Percentiles rank a stretch among this genome's conserved stretches.
Conservation (phyloP, 176 grass and related monocot genomes). For the Avena atlantica region DNA sequence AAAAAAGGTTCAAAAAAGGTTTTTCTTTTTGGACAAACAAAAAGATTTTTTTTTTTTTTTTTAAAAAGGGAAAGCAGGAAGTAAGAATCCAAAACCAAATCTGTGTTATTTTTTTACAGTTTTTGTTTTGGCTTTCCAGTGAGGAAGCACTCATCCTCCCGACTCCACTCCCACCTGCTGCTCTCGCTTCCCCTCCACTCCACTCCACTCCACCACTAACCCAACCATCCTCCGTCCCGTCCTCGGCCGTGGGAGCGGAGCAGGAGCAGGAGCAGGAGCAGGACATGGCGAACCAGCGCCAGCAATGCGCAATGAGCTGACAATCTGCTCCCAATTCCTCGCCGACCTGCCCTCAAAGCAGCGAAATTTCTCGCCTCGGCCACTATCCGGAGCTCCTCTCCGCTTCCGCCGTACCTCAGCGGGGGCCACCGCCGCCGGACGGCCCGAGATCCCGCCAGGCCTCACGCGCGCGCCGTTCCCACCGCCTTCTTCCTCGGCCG, state of each 20-base stretch:
- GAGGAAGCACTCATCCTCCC: not conserved
- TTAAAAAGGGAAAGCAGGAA: too few relatives aligned
- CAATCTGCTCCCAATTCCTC: not conserved
- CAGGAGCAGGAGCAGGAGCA: not conserved
- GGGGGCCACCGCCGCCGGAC: not conserved
- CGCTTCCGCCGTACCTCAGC: not conserved
- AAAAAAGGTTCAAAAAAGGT: too few relatives aligned
- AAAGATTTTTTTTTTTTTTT: too few relatives aligned
- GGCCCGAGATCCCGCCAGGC: not conserved
- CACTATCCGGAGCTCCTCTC: too few relatives aligned
- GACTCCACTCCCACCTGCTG: constrained; percentile 36
- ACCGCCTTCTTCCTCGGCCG: not conserved
- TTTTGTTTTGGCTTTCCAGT: not conserved
- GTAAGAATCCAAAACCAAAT: not conserved
- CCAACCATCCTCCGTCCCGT: not conserved
- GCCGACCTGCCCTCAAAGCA: too few relatives aligned
- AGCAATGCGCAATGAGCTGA: not conserved
- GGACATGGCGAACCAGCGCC: not conserved
- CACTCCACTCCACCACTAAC: constrained; percentile 27
- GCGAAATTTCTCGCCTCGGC: too few relatives aligned
- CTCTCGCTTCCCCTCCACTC: constrained; percentile 32
- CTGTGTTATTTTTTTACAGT: not conserved
- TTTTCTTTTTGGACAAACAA: too few relatives aligned
- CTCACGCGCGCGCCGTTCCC: not conserved
- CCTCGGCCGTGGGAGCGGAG: not conserved